Percentiles rank a stretch among this genome's conserved stretches.
Evolutionary conservation across 2,329 filamentous ascomycete species (phyloP).

Genomic region (Aspergillus sp.): DNA sequence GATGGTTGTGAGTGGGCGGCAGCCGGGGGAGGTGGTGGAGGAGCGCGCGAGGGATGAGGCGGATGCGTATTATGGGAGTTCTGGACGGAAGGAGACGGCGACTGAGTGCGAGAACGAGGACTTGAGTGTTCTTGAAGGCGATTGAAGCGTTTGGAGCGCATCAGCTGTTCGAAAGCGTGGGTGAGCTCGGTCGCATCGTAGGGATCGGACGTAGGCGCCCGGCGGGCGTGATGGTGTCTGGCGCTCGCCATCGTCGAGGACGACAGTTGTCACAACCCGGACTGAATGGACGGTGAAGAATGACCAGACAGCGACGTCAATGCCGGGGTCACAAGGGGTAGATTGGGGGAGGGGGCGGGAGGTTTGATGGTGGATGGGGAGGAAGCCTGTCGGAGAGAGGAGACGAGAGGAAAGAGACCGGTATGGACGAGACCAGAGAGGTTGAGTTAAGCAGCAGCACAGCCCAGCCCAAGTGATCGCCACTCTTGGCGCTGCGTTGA

Average conservation of each 20-base stretch:
- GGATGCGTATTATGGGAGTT: conserved; percentile 17
- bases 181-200: conserved; percentile 74
- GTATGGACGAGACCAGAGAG: conserved; percentile 4
- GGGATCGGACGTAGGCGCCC: conserved; percentile 25
- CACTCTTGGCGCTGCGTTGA: conserved; percentile 16
- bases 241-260: conserved; percentile 25
- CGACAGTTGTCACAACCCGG: neutral
- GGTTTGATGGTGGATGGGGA: conserved; percentile 6
- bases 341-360: too few species aligned
- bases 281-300: neutral
- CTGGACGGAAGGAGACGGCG: conserved; percentile 38
- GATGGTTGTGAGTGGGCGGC: conserved; percentile 11
- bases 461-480: conserved; percentile 19
- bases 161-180: conserved; percentile 73
- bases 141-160: conserved; percentile 80
- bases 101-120: conserved; percentile 50
- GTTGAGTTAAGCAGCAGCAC: conserved; percentile 11
- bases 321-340: too few species aligned
- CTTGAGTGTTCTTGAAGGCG: conserved; percentile 58
- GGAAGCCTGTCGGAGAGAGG: conserved; percentile 1
- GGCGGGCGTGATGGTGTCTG: conserved; percentile 23
- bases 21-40: conserved; percentile 26
- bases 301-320: too few species aligned
- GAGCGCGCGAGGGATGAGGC: conserved; percentile 26
- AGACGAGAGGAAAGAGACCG: conserved; percentile 5